Percentiles rank a stretch among this genome's conserved stretches.
phyloP scores from a whole-genome alignment of 2,329 filamentous ascomycete species.

The Venturia aucupariae region DNA sequence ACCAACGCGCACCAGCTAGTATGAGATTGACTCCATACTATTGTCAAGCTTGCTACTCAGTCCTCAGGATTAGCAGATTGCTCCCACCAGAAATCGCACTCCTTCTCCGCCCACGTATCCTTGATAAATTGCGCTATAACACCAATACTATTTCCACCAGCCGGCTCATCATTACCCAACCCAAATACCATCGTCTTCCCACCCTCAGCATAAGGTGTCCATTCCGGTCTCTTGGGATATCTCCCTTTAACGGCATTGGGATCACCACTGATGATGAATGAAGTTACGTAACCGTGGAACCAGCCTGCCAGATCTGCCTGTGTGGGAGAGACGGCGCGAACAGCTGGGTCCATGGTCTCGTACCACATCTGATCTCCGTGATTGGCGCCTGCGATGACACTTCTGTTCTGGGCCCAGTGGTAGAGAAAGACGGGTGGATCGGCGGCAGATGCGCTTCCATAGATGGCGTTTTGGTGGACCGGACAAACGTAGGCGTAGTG shows the following conservation, averaged over 20 bases:
- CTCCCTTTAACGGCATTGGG: conserved; percentile 23
- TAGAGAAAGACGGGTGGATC: conserved; percentile 45
- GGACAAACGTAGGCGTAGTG: conserved; percentile 58
- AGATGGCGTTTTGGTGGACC: conserved; percentile 50
- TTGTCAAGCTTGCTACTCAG: background rate
- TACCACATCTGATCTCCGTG: conserved; percentile 29
- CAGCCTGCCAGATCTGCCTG: conserved; percentile 24
- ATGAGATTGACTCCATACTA: too few relatives aligned
- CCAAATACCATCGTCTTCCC: conserved; percentile 45
- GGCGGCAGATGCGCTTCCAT: conserved; percentile 20
- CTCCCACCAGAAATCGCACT: conserved; percentile 53
- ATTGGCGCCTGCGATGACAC: conserved; percentile 24
- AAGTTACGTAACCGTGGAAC: conserved; percentile 25
- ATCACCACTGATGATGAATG: conserved; percentile 25
- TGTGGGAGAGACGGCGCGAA: conserved; percentile 20
- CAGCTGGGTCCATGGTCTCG: conserved; percentile 22
- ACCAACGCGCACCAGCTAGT: too few relatives aligned
- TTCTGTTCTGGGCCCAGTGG: conserved; percentile 47
- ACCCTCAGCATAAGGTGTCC: conserved; percentile 18
- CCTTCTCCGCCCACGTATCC: conserved; percentile 38
- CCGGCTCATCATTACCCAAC: conserved; percentile 48
- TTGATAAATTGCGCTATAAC: conserved; percentile 33
- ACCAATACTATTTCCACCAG: conserved; percentile 30
- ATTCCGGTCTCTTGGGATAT: conserved; percentile 19
- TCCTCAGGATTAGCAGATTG: background rate